phyloP scores from a whole-genome alignment of 805 yeast species.

The Myxozyma melibiosi region DNA sequence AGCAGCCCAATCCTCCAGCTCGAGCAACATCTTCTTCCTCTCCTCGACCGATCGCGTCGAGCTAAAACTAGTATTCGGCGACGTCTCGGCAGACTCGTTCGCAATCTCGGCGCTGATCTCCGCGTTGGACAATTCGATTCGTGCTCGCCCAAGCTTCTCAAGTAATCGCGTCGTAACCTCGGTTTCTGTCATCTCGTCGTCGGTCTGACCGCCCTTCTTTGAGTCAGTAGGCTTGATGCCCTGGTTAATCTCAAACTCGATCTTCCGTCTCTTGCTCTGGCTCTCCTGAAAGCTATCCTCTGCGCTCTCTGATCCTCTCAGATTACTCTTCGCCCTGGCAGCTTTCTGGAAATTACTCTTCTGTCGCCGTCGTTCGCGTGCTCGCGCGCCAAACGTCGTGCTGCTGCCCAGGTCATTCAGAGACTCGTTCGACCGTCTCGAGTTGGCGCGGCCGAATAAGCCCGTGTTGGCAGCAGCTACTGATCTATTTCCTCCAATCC shows the following conservation, averaged over 20 bases:
- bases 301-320: not conserved
- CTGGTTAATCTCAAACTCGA: slow-evolving; percentile 11
- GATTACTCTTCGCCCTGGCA: not conserved
- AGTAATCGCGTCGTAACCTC: too few relatives aligned
- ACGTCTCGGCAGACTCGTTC: not conserved
- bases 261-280: not conserved
- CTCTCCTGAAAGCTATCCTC: not conserved
- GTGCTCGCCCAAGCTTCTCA: too few relatives aligned
- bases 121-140: too few relatives aligned
- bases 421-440: not conserved
- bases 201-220: too few relatives aligned
- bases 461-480: not conserved
- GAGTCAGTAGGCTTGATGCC: too few relatives aligned
- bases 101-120: too few relatives aligned
- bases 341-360: slow-evolving; percentile 7
- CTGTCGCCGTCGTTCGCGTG: slow-evolving; percentile 6
- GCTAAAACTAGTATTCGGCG: not conserved
- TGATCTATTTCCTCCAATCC: slow-evolving; percentile 8
- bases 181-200: too few relatives aligned
- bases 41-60: not conserved
- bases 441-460: not conserved
- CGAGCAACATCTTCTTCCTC: slow-evolving; percentile 8
- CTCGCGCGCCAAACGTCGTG: slow-evolving; percentile 1
- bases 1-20: slow-evolving; percentile 14
- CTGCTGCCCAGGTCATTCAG: not conserved